Percentiles rank a stretch among this genome's conserved stretches.
Evolutionary conservation across 345 rosid genomes (phyloP).

Genomic region (Combretum micranthum): DNA sequence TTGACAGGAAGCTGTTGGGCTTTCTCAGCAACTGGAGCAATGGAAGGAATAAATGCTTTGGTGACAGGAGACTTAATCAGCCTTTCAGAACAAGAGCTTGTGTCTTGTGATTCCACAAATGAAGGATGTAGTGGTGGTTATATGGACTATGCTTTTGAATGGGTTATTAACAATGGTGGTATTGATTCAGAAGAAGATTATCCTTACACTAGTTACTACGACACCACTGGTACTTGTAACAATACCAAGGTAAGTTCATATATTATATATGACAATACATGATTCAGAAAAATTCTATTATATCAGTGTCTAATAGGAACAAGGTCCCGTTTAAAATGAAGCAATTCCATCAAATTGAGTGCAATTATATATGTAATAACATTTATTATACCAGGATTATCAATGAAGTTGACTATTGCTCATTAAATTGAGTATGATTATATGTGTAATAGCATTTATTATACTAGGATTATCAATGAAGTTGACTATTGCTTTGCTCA

Average conservation of each 20-base stretch:
- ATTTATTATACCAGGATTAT: too few species aligned
- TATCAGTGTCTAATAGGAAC: too few species aligned
- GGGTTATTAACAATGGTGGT: constrained; percentile 64
- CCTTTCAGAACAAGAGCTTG: constrained; percentile 70
- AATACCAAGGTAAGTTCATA: constrained; percentile 47
- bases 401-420: too few species aligned
- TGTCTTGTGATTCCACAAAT: constrained; percentile 54
- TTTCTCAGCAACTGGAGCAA: constrained; percentile 63
- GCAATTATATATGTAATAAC: too few species aligned
- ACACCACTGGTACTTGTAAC: constrained; percentile 48
- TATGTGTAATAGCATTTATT: too few species aligned
- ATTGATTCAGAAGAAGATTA: constrained; percentile 54
- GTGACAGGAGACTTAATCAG: constrained; percentile 45
- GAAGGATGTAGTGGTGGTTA: constrained; percentile 72
- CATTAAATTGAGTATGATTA: too few species aligned
- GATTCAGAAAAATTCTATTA: too few species aligned
- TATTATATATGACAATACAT: too few species aligned
- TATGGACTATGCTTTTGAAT: constrained; percentile 73
- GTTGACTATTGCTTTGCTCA: too few species aligned
- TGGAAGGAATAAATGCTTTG: constrained; percentile 62
- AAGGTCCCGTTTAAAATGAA: too few species aligned
- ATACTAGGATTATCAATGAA: too few species aligned
- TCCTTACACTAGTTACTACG: constrained; percentile 35
- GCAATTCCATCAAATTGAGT: too few species aligned
- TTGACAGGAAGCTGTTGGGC: constrained; percentile 73